phyloP scores from a whole-genome alignment of 177 flowering plant species.

The Tripterygium wilfordii region DNA sequence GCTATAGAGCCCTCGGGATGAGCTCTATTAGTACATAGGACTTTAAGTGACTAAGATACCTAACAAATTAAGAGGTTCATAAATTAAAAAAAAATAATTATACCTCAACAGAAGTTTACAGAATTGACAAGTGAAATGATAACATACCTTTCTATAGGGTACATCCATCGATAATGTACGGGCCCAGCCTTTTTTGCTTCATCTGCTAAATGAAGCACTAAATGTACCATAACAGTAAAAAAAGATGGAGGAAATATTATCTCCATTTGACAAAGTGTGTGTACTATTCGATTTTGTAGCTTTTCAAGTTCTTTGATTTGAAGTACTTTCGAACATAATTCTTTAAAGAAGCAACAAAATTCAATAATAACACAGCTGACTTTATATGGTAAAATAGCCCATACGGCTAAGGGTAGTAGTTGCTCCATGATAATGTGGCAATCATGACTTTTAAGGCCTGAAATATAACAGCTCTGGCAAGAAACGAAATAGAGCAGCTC shows the following conservation, averaged over 20 bases:
- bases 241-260: conserved; percentile 8
- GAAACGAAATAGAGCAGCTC: too few species aligned
- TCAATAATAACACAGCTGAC: neutral
- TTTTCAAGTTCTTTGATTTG: neutral
- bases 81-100: neutral
- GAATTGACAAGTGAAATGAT: neutral
- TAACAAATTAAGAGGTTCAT: neutral
- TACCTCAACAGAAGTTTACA: too few species aligned
- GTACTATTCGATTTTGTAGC: too few species aligned
- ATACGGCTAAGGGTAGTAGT: conserved; percentile 5
- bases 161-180: too few species aligned
- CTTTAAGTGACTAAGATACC: neutral
- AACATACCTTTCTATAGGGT: too few species aligned
- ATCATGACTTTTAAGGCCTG: too few species aligned
- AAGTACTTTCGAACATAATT: too few species aligned
- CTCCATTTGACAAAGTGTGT: conserved; percentile 4
- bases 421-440: conserved; percentile 9
- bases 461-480: too few species aligned
- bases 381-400: neutral
- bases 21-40: conserved; percentile 1
- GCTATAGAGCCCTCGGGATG: conserved; percentile 13
- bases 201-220: too few species aligned
- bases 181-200: too few species aligned
- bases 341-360: neutral
- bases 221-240: conserved; percentile 9